Evolutionary conservation across 176 grass and related monocot species (phyloP), one percentile per base, ranked within the genome.

Genomic region (Cenchrus purpureus): DNA sequence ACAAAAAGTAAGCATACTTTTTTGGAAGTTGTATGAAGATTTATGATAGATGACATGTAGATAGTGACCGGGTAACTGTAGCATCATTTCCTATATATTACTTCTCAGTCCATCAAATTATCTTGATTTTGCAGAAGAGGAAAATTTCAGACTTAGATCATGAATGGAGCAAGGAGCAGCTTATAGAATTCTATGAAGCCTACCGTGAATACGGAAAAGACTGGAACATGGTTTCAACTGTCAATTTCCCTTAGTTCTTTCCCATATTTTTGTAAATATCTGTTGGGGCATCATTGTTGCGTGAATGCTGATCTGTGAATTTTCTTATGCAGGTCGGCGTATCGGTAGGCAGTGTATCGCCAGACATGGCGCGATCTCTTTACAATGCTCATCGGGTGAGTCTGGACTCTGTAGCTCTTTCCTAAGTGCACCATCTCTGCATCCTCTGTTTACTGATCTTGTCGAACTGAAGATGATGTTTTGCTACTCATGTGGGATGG

Each of bases 181-280:
- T 92, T 55, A 66, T 58, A 83, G 6, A 17, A 43, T 92, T 92
- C 68, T 92, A 92, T 87, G 77, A 82, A 68, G 91, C 91, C 78
- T 92, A 92, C 71, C 77, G 59, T 17, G 60, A 8, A 82, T 60
- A 92, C 68, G 91, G 91, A n/a, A 87, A 90, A 84, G 85, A 92
- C 64, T 92, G 87, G 91, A 84, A 92, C 79, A 90, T 87, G 76
- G 91, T 89, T 82, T 44, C 8, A 72, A 65, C 48, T 82, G 40
- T n/a, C 13, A 3, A 52, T 68, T 68, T 70, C 6, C 25, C 59
- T 81, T 43, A 10, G 32, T 17, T 57, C 17, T 81, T 61, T 52
- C 54, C 10, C 12, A 9, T 72, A 32, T 67, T 22, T 78, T 68
- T 42, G 12, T 68, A 53, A 40, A 22, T 73, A 60, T 28, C 68